Conservation (phyloP, 2,329 filamentous ascomycete genomes). For the Stagonosporopsis vannaccii region DNA sequence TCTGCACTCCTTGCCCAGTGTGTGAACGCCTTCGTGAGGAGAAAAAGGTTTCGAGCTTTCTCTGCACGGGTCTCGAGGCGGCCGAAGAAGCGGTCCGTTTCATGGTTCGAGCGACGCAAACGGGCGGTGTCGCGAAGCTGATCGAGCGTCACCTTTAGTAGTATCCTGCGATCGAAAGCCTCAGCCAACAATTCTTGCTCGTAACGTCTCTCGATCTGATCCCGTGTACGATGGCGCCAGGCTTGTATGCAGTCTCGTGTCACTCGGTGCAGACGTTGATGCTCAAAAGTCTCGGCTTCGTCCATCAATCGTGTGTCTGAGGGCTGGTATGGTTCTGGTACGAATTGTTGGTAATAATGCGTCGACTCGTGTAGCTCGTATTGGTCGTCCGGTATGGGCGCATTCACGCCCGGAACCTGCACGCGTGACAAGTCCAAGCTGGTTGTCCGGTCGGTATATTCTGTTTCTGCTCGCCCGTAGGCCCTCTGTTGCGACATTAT, state of each 20-base stretch:
- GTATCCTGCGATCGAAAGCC: slow-evolving; percentile 58
- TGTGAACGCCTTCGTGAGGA: slow-evolving; percentile 69
- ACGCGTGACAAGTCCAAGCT: slow-evolving; percentile 39
- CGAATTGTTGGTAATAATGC: slow-evolving; percentile 29
- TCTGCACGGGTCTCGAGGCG: slow-evolving; percentile 66
- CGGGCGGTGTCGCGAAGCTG: slow-evolving; percentile 39
- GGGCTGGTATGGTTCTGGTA: slow-evolving; percentile 55
- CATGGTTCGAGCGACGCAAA: slow-evolving; percentile 50
- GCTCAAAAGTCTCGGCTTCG: slow-evolving; percentile 56
- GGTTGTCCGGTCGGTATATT: slow-evolving; percentile 40
- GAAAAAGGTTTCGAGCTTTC: slow-evolving; percentile 69
- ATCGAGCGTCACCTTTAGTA: slow-evolving; percentile 62
- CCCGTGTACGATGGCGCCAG: slow-evolving; percentile 57
- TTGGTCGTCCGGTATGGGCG: slow-evolving; percentile 37
- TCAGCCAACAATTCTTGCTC: slow-evolving; percentile 48
- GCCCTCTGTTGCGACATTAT: slow-evolving; percentile 20
- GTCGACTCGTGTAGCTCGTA: slow-evolving; percentile 18
- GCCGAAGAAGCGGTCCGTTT: slow-evolving; percentile 62
- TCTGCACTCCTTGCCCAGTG: slow-evolving; percentile 73
- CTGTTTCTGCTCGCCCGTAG: slow-evolving; percentile 39
- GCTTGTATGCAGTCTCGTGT: slow-evolving; percentile 47
- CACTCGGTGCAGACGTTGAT: slow-evolving; percentile 38
- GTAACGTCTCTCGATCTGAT: slow-evolving; percentile 33
- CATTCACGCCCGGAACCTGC: slow-evolving; percentile 47
- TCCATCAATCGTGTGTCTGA: slow-evolving; percentile 60